Conservation (phyloP, 1,139 yeast genomes). For the Candida buenavistaensis region DNA sequence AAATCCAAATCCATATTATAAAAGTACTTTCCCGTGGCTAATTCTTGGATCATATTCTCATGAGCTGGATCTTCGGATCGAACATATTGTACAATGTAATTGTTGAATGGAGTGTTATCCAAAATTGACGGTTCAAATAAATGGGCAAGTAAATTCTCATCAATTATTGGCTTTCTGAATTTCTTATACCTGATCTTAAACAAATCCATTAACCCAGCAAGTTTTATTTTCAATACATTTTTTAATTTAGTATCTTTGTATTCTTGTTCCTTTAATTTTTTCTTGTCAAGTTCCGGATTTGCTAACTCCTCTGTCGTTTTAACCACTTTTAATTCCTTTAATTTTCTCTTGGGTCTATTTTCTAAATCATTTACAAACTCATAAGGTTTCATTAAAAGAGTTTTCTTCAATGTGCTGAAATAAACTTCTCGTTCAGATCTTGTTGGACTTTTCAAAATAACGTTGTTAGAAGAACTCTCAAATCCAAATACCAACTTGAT, state of each 20-base stretch:
- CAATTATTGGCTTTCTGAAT: slow-evolving; percentile 87
- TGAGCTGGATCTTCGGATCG: slow-evolving; percentile 53
- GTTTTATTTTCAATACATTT: slow-evolving; percentile 78
- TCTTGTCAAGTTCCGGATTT: slow-evolving; percentile 23
- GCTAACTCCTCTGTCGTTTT: slow-evolving; percentile 9
- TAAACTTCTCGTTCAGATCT: slow-evolving; percentile 44
- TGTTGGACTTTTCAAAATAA: slow-evolving; percentile 46
- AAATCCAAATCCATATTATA: slow-evolving; percentile 92
- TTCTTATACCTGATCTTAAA: slow-evolving; percentile 85
- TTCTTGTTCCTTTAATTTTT: slow-evolving; percentile 51
- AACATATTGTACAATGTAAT: slow-evolving; percentile 51
- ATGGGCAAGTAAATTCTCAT: slow-evolving; percentile 70
- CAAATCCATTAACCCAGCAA: slow-evolving; percentile 86
- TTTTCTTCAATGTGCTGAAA: slow-evolving; percentile 55
- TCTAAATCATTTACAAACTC: slow-evolving; percentile 55
- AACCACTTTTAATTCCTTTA: slow-evolving; percentile 36
- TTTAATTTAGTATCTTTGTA: slow-evolving; percentile 78
- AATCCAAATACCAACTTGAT: slow-evolving; percentile 55
- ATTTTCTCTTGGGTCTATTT: slow-evolving; percentile 50
- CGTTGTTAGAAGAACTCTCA: slow-evolving; percentile 42
- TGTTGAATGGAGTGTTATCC: slow-evolving; percentile 33
- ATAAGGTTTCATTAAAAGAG: slow-evolving; percentile 67
- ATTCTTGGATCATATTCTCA: slow-evolving; percentile 74
- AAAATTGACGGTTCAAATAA: slow-evolving; percentile 63
- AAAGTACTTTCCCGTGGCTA: slow-evolving; percentile 68